Percentiles rank a stretch among this genome's conserved stretches.
These are phyloP conservation scores for Raddia distichophylla DNA, from an alignment of 176 grass and related monocot species.

Conservation along the genomic window DNA sequence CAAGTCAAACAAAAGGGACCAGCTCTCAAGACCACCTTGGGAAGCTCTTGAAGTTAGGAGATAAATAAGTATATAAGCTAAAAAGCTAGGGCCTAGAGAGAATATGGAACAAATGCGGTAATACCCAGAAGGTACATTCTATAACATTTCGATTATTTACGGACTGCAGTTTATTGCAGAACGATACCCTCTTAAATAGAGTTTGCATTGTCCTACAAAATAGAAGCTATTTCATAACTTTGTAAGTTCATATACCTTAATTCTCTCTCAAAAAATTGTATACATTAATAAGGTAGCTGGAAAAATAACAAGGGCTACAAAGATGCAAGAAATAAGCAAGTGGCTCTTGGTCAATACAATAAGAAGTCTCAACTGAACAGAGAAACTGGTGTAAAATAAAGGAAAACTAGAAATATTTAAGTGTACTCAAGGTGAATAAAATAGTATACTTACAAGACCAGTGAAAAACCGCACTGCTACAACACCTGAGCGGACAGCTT, in stretches of 20 bases:
- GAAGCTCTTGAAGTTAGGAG: too few relatives aligned
- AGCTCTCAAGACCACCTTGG: too few relatives aligned
- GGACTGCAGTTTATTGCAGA: neutral
- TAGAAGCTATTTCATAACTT: neutral
- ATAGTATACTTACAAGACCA: constrained; percentile 84
- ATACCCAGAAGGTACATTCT: neutral
- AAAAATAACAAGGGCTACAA: neutral
- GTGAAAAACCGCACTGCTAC: constrained; percentile 82
- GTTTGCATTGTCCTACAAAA: neutral
- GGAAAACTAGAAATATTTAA: constrained; percentile 25
- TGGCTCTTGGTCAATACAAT: neutral
- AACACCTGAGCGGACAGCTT: constrained; percentile 73
- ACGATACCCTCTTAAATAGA: constrained; percentile 9
- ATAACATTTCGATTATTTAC: constrained; percentile 23
- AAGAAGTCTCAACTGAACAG: constrained; percentile 11
- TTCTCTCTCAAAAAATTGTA: too few relatives aligned
- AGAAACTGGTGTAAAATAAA: constrained; percentile 29
- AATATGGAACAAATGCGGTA: constrained; percentile 1
- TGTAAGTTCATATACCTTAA: too few relatives aligned
- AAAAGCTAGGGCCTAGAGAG: too few relatives aligned
- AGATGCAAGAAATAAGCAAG: constrained; percentile 28
- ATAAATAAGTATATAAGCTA: too few relatives aligned
- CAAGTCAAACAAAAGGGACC: too few relatives aligned
- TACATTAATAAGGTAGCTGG: neutral
- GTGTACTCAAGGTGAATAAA: constrained; percentile 8